phyloP scores from a whole-genome alignment of 352 stramenopile genomes.

The Pseudoperonospora humuli region DNA sequence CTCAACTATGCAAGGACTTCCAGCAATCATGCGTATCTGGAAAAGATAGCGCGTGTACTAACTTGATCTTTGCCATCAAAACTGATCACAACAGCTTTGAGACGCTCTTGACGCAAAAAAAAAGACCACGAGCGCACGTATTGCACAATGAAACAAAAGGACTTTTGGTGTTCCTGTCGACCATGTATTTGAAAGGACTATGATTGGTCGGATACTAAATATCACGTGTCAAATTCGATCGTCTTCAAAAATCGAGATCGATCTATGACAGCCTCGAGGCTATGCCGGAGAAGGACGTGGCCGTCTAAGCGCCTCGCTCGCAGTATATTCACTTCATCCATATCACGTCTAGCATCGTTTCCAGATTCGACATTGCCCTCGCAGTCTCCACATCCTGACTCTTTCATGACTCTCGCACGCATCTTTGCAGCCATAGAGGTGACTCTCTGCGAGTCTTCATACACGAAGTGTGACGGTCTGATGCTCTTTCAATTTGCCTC shows the following conservation, averaged over 20 bases:
- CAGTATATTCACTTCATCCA: neutral
- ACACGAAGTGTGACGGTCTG: neutral
- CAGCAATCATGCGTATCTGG: neutral
- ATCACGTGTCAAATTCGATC: too few species aligned
- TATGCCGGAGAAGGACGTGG: neutral
- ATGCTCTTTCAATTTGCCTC: neutral
- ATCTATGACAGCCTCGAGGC: neutral
- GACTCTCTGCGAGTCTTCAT: neutral
- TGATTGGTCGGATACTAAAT: too few species aligned
- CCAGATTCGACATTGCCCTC: neutral
- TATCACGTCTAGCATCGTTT: slow-evolving; percentile 5
- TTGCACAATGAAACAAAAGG: too few species aligned
- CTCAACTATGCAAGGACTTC: slow-evolving; percentile 4
- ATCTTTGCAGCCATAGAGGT: slow-evolving; percentile 55
- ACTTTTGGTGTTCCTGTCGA: too few species aligned
- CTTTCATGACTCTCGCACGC: slow-evolving; percentile 36
- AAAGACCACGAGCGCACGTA: too few species aligned
- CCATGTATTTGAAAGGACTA: too few species aligned
- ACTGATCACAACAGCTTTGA: neutral
- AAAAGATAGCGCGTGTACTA: neutral
- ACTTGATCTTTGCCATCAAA: neutral
- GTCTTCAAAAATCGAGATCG: too few species aligned
- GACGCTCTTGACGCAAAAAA: neutral
- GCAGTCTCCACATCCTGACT: slow-evolving; percentile 3
- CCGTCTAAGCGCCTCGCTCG: neutral